Percentiles rank a stretch among this genome's conserved stretches.
These are phyloP conservation scores for Pyrenophora seminiperda DNA, from an alignment of 2,329 filamentous ascomycete genomes.

Conservation along the genomic window DNA sequence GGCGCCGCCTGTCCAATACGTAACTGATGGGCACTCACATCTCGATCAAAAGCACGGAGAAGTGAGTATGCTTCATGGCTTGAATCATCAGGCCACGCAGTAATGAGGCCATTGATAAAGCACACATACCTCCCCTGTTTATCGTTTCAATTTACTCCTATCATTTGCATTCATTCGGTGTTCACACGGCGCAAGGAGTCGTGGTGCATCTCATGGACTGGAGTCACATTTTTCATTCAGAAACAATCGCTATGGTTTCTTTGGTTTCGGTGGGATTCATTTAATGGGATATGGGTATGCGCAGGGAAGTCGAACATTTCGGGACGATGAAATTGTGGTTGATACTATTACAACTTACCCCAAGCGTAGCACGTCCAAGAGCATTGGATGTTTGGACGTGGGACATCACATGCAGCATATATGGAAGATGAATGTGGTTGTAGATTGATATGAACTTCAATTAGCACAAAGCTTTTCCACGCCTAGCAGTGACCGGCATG, in stretches of 20 bases:
- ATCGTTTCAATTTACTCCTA: neutral
- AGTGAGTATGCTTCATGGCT: slow-evolving; percentile 34
- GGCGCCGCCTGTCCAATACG: slow-evolving; percentile 30
- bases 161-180: slow-evolving; percentile 19
- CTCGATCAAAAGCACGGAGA: slow-evolving; percentile 45
- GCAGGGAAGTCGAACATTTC: neutral
- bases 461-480: neutral
- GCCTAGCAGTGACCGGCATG: neutral
- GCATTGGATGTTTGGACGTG: neutral
- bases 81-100: slow-evolving; percentile 41
- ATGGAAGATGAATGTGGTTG: neutral
- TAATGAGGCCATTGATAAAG: slow-evolving; percentile 15
- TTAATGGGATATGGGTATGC: neutral
- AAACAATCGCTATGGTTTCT: slow-evolving; percentile 16
- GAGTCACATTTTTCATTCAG: slow-evolving; percentile 9
- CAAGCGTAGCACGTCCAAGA: neutral
- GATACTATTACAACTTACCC: neutral
- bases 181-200: slow-evolving; percentile 17
- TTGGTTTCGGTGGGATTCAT: slow-evolving; percentile 5
- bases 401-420: neutral
- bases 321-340: slow-evolving; percentile 2
- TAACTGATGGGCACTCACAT: slow-evolving; percentile 23
- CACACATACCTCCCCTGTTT: neutral
- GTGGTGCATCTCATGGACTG: slow-evolving; percentile 11
- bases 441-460: slow-evolving; percentile 1